phyloP scores from a whole-genome alignment of 2,329 filamentous ascomycete genomes.

The Blastomyces silverae region DNA sequence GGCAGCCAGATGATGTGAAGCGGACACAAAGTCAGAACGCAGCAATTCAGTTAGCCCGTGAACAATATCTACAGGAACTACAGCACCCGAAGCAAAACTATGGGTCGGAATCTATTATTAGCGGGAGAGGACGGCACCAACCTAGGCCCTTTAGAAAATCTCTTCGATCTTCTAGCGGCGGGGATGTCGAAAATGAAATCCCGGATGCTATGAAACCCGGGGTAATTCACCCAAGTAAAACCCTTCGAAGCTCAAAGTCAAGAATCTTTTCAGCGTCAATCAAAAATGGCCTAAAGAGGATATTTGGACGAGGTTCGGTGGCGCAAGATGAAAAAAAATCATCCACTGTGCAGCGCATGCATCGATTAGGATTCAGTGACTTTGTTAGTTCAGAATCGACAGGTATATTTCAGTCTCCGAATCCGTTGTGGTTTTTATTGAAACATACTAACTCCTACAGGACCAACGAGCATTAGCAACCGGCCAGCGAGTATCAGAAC shows the following conservation, averaged over 20 bases:
- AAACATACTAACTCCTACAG: conserved; percentile 10
- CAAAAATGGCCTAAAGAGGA: conserved; percentile 37
- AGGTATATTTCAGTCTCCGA: conserved; percentile 6
- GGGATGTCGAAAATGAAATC: conserved; percentile 19
- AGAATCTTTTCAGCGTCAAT: conserved; percentile 39
- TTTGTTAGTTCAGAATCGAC: conserved; percentile 19
- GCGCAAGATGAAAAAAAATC: conserved; percentile 21
- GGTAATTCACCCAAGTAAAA: conserved; percentile 9
- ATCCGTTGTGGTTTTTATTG: neutral
- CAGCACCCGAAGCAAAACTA: conserved; percentile 21
- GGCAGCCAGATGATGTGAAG: conserved; percentile 21
- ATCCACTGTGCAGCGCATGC: conserved; percentile 25
- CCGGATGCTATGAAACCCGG: conserved; percentile 14
- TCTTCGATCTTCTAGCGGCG: conserved; percentile 29
- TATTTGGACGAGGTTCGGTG: conserved; percentile 34
- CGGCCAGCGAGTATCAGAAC: conserved; percentile 23
- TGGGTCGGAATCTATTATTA: conserved; percentile 26
- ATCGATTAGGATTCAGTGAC: conserved; percentile 24
- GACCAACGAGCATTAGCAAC: conserved; percentile 3
- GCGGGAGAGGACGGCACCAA: conserved; percentile 26
- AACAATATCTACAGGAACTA: conserved; percentile 32
- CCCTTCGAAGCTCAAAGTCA: conserved; percentile 25
- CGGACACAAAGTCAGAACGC: conserved; percentile 33
- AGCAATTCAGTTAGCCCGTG: conserved; percentile 39
- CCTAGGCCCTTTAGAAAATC: conserved; percentile 36